Evolutionary conservation across 495 filamentous ascomycete genomes (phyloP), one percentile per base, ranked within the genome.

Genomic region (Lasiosphaeria ovina): DNA sequence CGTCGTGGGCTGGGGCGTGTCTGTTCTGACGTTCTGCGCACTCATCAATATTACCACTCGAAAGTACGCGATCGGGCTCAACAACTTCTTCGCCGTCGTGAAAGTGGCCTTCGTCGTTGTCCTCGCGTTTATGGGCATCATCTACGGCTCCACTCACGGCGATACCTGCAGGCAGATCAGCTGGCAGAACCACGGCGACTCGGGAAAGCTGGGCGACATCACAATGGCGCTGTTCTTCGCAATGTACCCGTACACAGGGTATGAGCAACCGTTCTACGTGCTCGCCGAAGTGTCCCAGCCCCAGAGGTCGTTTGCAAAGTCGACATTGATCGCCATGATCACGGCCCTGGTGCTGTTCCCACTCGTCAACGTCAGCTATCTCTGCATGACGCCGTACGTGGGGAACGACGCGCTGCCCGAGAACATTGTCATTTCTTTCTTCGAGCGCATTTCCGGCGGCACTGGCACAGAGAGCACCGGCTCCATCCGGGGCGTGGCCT

Each of bases 211-310:
- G 7, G 61, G 61, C 34, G 61, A 63, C 38, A 45, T 63, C n/a
- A 38, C 42, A 8, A 31, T 59, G n/a, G 55, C 61, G 0, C 35
- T 63, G 32, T 55, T 63, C 61, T 59, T 40, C 9, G 56, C 61
- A 24, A 55, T 53, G 51, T 63, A 63, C 48, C 51, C 61, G 1
- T 63, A 63, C 61, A 51, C 51, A 0, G 61, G 61, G 3, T 63
- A 55, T n/a, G 61, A 63, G 42, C 55, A 63, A 56, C 61, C 61
- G 6, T 63, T 59, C 16, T 59, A 63, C 44, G 61, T 63, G 12
- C 45, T 63, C 3, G 53, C 59, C 24, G 59, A 62, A 16, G 54
- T 62, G 11, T 12, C 16, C 7, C 14, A 51, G 17, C 59, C 59
- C 4, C 34, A 47, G 31, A 47, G 9, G 38, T 16, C 4, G 31